Base-by-base conservation (phyloP, 192 early-diverging fungal species). In the Backusella sp. region DNA sequence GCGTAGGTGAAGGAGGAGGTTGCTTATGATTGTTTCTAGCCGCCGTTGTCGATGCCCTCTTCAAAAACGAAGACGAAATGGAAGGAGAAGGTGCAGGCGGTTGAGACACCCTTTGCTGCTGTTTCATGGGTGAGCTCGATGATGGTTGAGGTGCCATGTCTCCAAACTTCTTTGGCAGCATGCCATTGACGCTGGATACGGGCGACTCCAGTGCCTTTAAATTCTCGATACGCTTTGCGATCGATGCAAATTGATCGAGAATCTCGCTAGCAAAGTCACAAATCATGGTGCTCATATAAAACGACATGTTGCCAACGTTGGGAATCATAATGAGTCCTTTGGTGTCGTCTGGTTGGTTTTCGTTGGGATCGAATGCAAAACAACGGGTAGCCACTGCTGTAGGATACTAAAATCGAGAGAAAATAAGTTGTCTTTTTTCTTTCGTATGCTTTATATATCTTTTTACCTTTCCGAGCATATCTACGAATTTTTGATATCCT, bases 251-350 rank as follows among this genome's bases (percentile, higher is more conserved):
- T 68, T 89, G 88, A 34, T 81, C 83, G 14, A 95, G 78, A 62
- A 95, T 81, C 44, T 92, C 91, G 70, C 84, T 87, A 19, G 93
- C 86, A 77, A 95, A 90, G 75, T 93, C 92, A 70, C 89, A 93
- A 70, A 95, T 91, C 86, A 93, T 86, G 0, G 92, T 92, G 49
- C 84, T 84, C 59, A 95, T 81, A 77, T 95, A 93, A 73, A 93
- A 94, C 2, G 86, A 89, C 23, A 92, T 85, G 74, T 94, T 88
- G 37, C 94, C 94, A 21, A 92, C 93, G 76, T 93, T 90, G 6
- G 94, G 94, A 70, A 95, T 92, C 88, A 92, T 92, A 30, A 92
- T 91, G 12, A 94, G 75, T n/a, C 92, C 94, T 56, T 91, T 88
- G 1, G 90, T 90, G 80, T 94, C 92, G 70, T 93, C 91, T 4